Base-by-base conservation (phyloP, 495 filamentous ascomycete species). In the Aspergillus haitiensis region DNA sequence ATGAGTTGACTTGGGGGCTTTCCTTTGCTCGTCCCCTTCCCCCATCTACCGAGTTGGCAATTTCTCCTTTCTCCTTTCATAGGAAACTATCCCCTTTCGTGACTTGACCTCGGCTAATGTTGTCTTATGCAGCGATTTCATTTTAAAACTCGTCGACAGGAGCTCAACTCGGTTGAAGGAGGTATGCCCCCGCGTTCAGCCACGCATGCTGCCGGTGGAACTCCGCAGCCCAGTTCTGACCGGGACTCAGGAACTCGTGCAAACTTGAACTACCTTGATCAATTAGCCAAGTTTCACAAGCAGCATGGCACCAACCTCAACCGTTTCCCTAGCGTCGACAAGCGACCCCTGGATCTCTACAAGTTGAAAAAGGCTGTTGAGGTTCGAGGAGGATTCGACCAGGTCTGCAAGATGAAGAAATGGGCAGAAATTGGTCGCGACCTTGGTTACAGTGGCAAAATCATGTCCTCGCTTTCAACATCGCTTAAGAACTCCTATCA, bases 381-480 rank as follows among this genome's bases (percentile, higher is more conserved):
- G 71, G 84, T 86, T 40, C 84, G 93, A 45, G 94, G 94, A 33
- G 94, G 94, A 0, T 99, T 99, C 65, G 92, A 96, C 40, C 86
- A 87, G 61, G 94, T 99, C 39, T 98, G 95, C 80, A 97, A 96
- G 75, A 81, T 86, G 51, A 99, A 99, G 74, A 98, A 97, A 78
- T 99, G 94, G 94, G 94, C 94, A 0, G 94, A 99, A 72, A 97
- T 99, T 61, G 94, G 94, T 36, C 88, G 94, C 69, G 93, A 97
- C 72, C 77, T 99, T 16, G 94, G 94, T 54, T 99, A 99, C 75
- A 97, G 94, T 69, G 94, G 94, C 68, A 99, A 99, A 76, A 99
- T 99, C 64, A 99, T 99, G 94, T 98, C 95, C 0, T 98, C 95
- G n/a, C 75, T 99, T 44, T 99, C 94, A 10, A 99, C 94, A 1